phyloP scores from a whole-genome alignment of 2,329 filamentous ascomycete species.

The Teratosphaeria epicoccoides region DNA sequence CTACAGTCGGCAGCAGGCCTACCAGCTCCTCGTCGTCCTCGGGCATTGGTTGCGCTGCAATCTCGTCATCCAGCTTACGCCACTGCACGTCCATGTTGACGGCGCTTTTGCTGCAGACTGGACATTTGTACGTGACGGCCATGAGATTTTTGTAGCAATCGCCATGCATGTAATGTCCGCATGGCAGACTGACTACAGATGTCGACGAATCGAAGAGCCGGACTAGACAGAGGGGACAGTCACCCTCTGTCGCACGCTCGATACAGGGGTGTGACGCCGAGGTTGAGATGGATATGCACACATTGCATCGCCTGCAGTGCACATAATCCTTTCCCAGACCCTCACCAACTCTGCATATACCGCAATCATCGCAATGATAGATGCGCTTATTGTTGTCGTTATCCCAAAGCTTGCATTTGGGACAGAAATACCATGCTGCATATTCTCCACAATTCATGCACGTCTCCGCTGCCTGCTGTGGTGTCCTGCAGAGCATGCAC shows the following conservation, averaged over 20 bases:
- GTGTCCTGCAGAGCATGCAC: conserved; percentile 85
- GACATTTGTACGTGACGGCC: conserved; percentile 85
- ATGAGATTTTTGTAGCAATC: conserved; percentile 82
- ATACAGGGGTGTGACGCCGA: conserved; percentile 84
- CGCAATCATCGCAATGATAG: conserved; percentile 93
- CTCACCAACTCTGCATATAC: conserved; percentile 82
- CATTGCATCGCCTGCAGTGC: conserved; percentile 94
- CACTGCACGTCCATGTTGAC: conserved; percentile 96
- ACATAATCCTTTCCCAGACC: conserved; percentile 95
- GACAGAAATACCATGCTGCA: conserved; percentile 84
- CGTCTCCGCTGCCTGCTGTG: conserved; percentile 68
- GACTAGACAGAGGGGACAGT: conserved; percentile 93
- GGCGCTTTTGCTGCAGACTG: conserved; percentile 92
- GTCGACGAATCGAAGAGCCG: conserved; percentile 90
- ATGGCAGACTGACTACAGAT: conserved; percentile 86
- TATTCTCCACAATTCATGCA: conserved; percentile 68
- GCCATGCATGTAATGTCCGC: conserved; percentile 90
- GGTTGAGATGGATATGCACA: conserved; percentile 84
- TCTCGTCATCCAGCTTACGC: conserved; percentile 77
- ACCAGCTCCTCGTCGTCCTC: conserved; percentile 27
- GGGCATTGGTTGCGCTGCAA: conserved; percentile 86
- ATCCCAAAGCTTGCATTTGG: conserved; percentile 94
- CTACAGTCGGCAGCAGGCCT: conserved; percentile 14
- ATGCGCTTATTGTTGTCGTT: conserved; percentile 83
- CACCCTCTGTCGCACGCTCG: conserved; percentile 84